Conservation (phyloP, 495 filamentous ascomycete species). For the Friedmanniomyces endolithicus region DNA sequence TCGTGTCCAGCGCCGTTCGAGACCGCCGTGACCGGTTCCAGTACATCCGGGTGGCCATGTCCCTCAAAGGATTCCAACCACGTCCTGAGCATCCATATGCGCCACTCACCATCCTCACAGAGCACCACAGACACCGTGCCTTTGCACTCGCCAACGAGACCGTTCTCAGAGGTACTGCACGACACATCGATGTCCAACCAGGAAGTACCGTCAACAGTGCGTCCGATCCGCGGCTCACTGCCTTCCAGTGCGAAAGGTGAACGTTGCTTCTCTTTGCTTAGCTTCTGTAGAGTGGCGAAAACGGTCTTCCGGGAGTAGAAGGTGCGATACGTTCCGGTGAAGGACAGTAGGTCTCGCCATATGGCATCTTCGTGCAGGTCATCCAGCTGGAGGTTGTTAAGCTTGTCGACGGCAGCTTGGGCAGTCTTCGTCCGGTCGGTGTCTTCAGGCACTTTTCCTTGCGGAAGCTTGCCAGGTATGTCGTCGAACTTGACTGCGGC, state of each 20-base stretch:
- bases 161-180: background rate
- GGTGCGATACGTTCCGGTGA: slow-evolving; percentile 27
- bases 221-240: background rate
- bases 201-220: background rate
- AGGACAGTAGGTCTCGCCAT: slow-evolving; percentile 24
- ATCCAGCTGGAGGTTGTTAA: slow-evolving; percentile 10
- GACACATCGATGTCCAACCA: slow-evolving; percentile 13
- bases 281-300: background rate
- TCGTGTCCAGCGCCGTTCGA: slow-evolving; percentile 1
- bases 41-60: slow-evolving; percentile 10
- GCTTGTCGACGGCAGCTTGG: slow-evolving; percentile 5
- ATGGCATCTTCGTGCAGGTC: slow-evolving; percentile 16
- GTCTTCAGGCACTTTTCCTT: background rate
- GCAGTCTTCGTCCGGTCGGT: background rate
- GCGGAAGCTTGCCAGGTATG: slow-evolving; percentile 11
- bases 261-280: slow-evolving; percentile 3
- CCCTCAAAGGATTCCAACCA: slow-evolving; percentile 18
- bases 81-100: slow-evolving; percentile 20
- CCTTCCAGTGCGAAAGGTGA: background rate
- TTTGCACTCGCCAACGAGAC: background rate
- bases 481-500: slow-evolving; percentile 10
- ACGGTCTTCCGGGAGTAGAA: slow-evolving; percentile 15
- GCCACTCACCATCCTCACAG: slow-evolving; percentile 8
- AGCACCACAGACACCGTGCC: slow-evolving; percentile 6
- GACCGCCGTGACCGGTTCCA: background rate